phyloP scores from a whole-genome alignment of 2,329 filamentous ascomycete species.

The Claviceps citrina region DNA sequence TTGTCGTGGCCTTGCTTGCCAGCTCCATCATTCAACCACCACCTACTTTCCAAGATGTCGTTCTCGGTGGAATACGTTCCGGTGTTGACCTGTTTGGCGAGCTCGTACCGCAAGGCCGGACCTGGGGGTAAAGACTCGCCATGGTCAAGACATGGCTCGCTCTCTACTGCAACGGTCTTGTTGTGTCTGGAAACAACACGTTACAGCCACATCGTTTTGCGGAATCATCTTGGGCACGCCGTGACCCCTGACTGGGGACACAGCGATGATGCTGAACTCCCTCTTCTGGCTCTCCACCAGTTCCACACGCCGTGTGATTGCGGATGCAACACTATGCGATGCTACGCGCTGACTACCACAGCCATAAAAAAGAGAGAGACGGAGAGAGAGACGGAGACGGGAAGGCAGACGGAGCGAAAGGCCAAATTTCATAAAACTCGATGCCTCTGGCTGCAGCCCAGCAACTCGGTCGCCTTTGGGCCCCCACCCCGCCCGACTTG shows the following conservation, averaged over 20 bases:
- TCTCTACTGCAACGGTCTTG: no score
- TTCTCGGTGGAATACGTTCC: conserved; percentile 1
- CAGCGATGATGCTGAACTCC: not conserved
- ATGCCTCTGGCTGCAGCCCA: no score
- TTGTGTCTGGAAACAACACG: not conserved
- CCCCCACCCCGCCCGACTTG: no score
- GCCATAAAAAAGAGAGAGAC: not conserved
- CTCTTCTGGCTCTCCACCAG: not conserved
- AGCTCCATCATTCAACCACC: not conserved
- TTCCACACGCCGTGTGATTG: not conserved
- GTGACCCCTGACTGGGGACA: not conserved
- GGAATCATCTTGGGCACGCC: not conserved
- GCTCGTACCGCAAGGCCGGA: not conserved
- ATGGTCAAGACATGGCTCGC: not conserved
- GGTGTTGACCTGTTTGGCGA: not conserved
- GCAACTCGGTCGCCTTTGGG: no score
- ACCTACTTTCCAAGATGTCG: not conserved
- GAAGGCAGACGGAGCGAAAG: not conserved
- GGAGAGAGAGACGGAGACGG: not conserved
- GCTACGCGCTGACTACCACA: not conserved
- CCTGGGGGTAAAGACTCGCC: not conserved
- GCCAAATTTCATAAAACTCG: not conserved
- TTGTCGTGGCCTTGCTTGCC: not conserved
- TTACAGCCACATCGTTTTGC: not conserved
- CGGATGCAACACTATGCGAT: not conserved